Base-by-base conservation (phyloP, 73 alveolate genomes). In the Breviolum minutum region DNA sequence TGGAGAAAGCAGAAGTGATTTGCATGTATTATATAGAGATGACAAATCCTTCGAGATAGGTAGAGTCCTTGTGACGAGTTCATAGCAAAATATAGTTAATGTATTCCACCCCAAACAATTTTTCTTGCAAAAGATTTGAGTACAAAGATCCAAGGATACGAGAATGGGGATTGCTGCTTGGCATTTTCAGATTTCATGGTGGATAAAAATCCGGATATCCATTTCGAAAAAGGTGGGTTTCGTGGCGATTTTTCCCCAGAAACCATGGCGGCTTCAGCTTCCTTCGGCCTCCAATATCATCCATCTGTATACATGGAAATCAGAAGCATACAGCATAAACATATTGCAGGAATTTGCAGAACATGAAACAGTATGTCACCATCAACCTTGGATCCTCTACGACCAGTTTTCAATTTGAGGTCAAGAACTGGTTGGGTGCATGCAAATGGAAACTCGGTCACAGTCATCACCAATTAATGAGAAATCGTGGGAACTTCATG, bases 391-490 rank as follows among this genome's bases (percentile, higher is more conserved):
- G 19, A 8, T 71, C 32, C 22, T 16, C 16, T n/a, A n/a, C 1
- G 74, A 10, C 30, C 83, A 22, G 22, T 73, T 17, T 48, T 73
- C 16, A 24, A 0, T 40, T 6, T 13, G 32, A 83, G 92, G 92
- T 83, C 76, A 9, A 54, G 92, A 6, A 22, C 71, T 24, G 92
- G 26, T 61, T 83, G 92, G 92, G 92, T 83, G 62, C 92, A 83
- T 22, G 92, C 92, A 61, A 83, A 83, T 83, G 92, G 92, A 19
- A 48, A 26, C 92, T 83, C 32, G 92, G 54, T 40, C 54, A 40
- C 54, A 40, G 54, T 3, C 54, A 40, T 40, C 54, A 40, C 54
- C 54, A 40, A 40, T 40, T 40, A 40, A 66, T 66, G 54, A 40
- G 48, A 7, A 26, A 14, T 77, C 68, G 29, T 48, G 7, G 32